A percentile compares a stretch with the other conserved stretches of the same genome.
These are phyloP conservation scores for Cryptococcus sp. DNA, from an alignment of 1,284 basidiomycete species.

Conservation along the genomic window DNA sequence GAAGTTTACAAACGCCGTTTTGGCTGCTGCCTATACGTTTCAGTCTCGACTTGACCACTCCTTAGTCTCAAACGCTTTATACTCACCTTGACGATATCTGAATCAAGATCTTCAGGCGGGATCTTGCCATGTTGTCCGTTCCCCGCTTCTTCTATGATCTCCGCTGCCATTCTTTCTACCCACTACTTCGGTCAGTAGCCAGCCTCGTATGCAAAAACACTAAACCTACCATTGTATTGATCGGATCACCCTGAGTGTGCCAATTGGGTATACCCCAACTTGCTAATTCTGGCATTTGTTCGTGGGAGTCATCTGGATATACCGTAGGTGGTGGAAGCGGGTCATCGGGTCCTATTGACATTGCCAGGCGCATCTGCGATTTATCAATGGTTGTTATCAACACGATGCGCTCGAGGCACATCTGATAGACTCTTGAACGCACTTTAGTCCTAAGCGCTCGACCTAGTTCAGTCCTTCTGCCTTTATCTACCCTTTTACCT, in stretches of 20 bases:
- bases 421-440: not conserved
- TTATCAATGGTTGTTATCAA: too few species aligned
- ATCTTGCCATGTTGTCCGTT: slow-evolving; percentile 1
- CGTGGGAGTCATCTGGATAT: not conserved
- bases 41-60: not conserved
- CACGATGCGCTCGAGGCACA: too few species aligned
- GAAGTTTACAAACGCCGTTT: slow-evolving; percentile 42
- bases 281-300: not conserved
- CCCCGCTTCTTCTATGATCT: slow-evolving; percentile 4
- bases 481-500: slow-evolving; percentile 26
- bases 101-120: slow-evolving; percentile 9
- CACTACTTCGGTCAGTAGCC: slow-evolving; percentile 2
- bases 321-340: slow-evolving; percentile 10
- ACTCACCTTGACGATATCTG: slow-evolving; percentile 8
- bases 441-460: slow-evolving; percentile 19
- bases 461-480: slow-evolving; percentile 15
- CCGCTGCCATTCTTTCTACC: slow-evolving; percentile 6
- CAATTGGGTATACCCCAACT: slow-evolving; percentile 8
- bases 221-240: not conserved
- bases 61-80: not conserved
- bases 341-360: slow-evolving; percentile 12
- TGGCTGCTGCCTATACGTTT: slow-evolving; percentile 13
- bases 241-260: not conserved
- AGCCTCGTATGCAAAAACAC: not conserved
- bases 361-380: slow-evolving; percentile 10